phyloP scores from a whole-genome alignment of 257 asterid species.

The Handroanthus guayacan region DNA sequence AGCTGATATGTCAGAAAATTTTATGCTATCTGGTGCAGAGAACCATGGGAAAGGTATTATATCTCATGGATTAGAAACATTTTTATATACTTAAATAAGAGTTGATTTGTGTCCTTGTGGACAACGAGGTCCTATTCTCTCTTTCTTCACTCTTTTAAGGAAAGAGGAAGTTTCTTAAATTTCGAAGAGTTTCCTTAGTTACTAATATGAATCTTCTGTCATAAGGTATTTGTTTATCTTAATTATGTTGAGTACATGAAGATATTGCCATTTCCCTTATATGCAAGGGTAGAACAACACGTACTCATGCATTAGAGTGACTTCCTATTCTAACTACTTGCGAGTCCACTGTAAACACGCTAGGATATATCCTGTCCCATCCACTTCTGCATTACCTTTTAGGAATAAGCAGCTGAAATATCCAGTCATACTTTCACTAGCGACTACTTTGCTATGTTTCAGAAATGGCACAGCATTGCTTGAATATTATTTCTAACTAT shows the following conservation, averaged over 20 bases:
- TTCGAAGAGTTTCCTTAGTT: background rate
- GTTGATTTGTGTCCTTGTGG: slow-evolving; percentile 37
- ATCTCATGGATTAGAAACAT: slow-evolving; percentile 41
- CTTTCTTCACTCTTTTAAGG: background rate
- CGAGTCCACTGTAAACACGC: slow-evolving; percentile 5
- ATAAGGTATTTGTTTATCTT: background rate
- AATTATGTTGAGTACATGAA: background rate
- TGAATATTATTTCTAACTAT: slow-evolving; percentile 17
- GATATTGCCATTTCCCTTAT: background rate
- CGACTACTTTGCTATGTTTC: background rate
- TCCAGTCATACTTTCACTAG: background rate
- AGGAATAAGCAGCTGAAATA: background rate
- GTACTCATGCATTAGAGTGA: background rate
- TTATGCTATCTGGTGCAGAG: slow-evolving; percentile 30
- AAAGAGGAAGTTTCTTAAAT: slow-evolving; percentile 7
- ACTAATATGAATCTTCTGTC: slow-evolving; percentile 6
- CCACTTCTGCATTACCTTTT: background rate
- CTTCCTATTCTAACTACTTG: slow-evolving; percentile 12
- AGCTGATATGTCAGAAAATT: slow-evolving; percentile 33
- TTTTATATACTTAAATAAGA: slow-evolving; percentile 38
- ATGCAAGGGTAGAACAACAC: background rate
- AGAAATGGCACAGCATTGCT: background rate
- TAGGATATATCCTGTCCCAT: background rate
- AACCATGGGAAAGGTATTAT: slow-evolving; percentile 38
- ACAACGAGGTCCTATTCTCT: background rate